Percentiles rank a stretch among this genome's conserved stretches.
Evolutionary conservation across 257 asterid species (phyloP).

Genomic region (Solanum chilense): DNA sequence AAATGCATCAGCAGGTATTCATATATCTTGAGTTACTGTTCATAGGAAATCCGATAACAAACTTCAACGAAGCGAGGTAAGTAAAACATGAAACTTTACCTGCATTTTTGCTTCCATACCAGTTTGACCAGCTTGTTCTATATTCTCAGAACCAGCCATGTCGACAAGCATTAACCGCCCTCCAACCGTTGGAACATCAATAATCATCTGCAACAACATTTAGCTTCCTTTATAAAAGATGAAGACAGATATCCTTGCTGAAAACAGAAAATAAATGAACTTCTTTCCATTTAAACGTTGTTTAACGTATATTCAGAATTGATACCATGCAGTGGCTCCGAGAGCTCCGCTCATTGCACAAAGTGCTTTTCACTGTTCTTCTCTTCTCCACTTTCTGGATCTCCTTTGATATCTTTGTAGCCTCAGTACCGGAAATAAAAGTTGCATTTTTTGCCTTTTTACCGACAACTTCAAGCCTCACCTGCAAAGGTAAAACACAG

Average conservation of each 20-base stretch:
- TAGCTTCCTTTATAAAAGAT: background rate
- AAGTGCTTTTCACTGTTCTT: slow-evolving; percentile 83
- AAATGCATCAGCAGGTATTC: background rate
- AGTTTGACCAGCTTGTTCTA: slow-evolving; percentile 92
- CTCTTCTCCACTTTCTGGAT: slow-evolving; percentile 95
- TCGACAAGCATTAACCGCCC: slow-evolving; percentile 95
- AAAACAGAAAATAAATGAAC: background rate
- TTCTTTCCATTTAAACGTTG: background rate
- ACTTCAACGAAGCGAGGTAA: background rate
- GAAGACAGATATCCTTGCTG: background rate
- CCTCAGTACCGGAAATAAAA: slow-evolving; percentile 78
- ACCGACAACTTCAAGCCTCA: slow-evolving; percentile 82
- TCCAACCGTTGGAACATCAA: slow-evolving; percentile 96
- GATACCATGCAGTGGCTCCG: slow-evolving; percentile 97
- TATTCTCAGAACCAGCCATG: slow-evolving; percentile 98
- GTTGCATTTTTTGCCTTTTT: slow-evolving; percentile 91
- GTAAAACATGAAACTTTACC: slow-evolving; percentile 13
- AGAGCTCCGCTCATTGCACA: slow-evolving; percentile 84
- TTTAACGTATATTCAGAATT: background rate
- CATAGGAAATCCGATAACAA: background rate
- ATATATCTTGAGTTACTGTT: background rate
- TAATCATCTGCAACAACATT: slow-evolving; percentile 42
- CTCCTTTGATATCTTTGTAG: slow-evolving; percentile 80
- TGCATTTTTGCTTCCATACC: slow-evolving; percentile 95
- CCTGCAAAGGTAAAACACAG: slow-evolving; percentile 26